Evolutionary conservation across 169 alveolate species (phyloP).

Genomic region (Cystoisospora suis): DNA sequence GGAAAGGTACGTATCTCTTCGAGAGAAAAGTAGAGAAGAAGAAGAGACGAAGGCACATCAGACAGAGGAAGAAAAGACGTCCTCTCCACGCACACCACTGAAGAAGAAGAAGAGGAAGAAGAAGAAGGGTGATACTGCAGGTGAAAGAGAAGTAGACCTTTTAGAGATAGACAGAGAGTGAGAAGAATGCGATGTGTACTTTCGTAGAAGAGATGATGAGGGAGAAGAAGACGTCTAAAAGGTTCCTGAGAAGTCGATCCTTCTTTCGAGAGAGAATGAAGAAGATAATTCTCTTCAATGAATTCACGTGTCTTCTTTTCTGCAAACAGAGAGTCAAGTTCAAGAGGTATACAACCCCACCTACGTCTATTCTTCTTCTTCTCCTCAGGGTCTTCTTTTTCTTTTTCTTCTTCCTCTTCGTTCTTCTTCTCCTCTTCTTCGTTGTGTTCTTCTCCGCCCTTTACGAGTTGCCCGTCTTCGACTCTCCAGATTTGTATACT

Average conservation of each 20-base stretch:
- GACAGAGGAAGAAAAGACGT: constrained; percentile 16
- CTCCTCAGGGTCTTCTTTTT: no score
- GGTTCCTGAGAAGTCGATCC: neutral
- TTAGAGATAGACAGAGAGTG: constrained; percentile 1
- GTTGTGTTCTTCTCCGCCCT: no score
- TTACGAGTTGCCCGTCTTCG: neutral
- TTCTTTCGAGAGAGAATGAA: no score
- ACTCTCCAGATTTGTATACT: neutral
- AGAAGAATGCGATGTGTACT: neutral
- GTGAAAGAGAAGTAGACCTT: constrained; percentile 46
- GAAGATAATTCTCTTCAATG: no score
- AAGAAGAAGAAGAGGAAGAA: neutral
- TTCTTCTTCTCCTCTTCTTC: no score
- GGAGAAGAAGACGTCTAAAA: neutral
- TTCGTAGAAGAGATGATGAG: neutral
- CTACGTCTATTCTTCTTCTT: no score
- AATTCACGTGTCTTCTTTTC: no score
- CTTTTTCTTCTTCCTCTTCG: no score
- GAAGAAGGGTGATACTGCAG: neutral
- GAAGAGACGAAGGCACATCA: neutral
- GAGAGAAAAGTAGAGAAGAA: neutral
- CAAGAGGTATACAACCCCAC: no score
- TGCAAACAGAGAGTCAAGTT: no score
- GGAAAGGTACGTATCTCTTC: neutral
- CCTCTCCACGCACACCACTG: neutral